phyloP scores from a whole-genome alignment of 2,329 filamentous ascomycete species.

The Ophiocordyceps camponoti-floridani region DNA sequence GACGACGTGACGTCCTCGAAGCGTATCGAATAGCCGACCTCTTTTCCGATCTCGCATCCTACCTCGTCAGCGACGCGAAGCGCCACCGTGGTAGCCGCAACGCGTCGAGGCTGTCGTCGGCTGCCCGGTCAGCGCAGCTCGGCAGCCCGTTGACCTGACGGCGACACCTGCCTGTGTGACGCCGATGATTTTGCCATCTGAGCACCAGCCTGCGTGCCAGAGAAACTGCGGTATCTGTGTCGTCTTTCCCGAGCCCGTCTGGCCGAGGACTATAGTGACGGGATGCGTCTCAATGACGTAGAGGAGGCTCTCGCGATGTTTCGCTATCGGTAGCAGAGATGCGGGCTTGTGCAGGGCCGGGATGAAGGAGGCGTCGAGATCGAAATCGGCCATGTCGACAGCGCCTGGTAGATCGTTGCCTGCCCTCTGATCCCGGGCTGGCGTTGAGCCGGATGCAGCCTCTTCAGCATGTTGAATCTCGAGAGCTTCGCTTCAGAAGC shows the following conservation, averaged over 20 bases:
- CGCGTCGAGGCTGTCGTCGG: constrained; percentile 52
- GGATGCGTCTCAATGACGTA: constrained; percentile 74
- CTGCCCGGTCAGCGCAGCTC: not conserved
- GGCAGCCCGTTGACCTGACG: not conserved
- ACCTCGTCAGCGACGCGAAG: constrained; percentile 79
- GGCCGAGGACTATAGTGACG: constrained; percentile 78
- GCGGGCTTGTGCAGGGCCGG: constrained; percentile 75
- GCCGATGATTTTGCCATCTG: constrained; percentile 64
- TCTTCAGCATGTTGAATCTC: not conserved
- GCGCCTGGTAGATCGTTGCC: not conserved
- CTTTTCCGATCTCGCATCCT: constrained; percentile 69
- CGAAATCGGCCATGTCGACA: constrained; percentile 33
- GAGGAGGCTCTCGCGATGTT: constrained; percentile 60
- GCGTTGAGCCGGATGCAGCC: not conserved
- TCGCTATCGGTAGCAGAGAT: constrained; percentile 69
- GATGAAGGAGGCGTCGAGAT: constrained; percentile 45
- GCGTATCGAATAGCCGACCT: constrained; percentile 81
- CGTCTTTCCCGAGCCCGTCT: constrained; percentile 90
- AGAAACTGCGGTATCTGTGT: constrained; percentile 91
- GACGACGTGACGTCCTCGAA: constrained; percentile 85
- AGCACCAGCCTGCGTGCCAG: constrained; percentile 76
- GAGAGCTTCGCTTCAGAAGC: not conserved
- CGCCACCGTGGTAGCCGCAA: constrained; percentile 82
- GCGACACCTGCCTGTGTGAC: constrained; percentile 65
- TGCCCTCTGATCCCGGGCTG: not conserved